Conservation (phyloP, 345 rosid species). For the Noccaea caerulescens region DNA sequence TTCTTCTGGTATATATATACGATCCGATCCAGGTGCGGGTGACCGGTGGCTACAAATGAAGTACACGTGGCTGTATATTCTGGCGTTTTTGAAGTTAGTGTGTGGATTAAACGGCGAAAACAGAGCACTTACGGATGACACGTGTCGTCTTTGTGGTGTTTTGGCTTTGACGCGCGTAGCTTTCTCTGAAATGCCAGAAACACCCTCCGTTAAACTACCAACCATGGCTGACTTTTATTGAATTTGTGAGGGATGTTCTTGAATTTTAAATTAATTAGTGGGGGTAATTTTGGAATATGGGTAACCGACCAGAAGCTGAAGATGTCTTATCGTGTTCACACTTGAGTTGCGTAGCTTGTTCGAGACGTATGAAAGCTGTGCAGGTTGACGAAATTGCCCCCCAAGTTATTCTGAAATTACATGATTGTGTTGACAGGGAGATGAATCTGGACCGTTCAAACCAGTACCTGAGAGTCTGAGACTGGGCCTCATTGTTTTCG, state of each 20-base stretch:
- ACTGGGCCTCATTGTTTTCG: conserved; percentile 2
- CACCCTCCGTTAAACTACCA: conserved; percentile 33
- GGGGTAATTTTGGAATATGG: conserved; percentile 37
- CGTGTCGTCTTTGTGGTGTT: conserved; percentile 38
- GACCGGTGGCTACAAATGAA: conserved; percentile 40
- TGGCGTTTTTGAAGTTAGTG: conserved; percentile 10
- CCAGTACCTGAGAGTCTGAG: not conserved
- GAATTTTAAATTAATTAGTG: not conserved
- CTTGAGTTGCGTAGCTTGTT: conserved; percentile 33
- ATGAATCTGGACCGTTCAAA: conserved; percentile 34
- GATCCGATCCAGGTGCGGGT: conserved; percentile 7
- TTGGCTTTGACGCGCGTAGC: conserved; percentile 44
- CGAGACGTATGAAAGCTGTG: not conserved
- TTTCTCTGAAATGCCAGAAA: conserved; percentile 25
- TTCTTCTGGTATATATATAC: conserved; percentile 30
- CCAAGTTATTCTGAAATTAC: not conserved
- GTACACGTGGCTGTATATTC: conserved; percentile 49
- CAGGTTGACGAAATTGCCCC: conserved; percentile 25
- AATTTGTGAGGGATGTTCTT: not conserved
- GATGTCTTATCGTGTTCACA: conserved; percentile 35
- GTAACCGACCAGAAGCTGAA: conserved; percentile 19
- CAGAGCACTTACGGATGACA: conserved; percentile 30
- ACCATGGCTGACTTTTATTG: conserved; percentile 30
- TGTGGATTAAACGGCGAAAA: conserved; percentile 26
- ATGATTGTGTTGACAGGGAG: not conserved